Conservation (phyloP, 495 filamentous ascomycete species). For the Beverwykella pulmonaria region DNA sequence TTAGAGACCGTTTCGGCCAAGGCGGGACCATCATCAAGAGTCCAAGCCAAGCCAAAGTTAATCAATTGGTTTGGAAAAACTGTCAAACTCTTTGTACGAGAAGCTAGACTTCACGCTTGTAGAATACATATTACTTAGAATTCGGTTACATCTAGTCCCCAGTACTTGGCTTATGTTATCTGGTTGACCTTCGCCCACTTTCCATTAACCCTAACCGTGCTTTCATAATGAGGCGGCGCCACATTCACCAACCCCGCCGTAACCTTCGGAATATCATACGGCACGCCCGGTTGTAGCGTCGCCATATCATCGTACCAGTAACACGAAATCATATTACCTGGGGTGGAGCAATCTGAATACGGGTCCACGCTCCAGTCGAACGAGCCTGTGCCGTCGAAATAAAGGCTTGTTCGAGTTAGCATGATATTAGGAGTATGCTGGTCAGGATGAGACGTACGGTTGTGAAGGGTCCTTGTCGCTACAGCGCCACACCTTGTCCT, state of each 20-base stretch:
- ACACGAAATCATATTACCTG: background rate
- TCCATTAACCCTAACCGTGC: background rate
- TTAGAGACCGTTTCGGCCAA: no score
- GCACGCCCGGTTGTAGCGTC: background rate
- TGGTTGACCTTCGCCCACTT: background rate
- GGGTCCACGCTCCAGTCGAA: conserved; percentile 14
- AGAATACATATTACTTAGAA: no score
- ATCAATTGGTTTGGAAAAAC: no score
- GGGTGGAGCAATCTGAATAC: background rate
- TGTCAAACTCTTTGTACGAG: no score
- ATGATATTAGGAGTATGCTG: background rate
- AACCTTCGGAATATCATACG: conserved; percentile 15
- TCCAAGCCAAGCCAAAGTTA: no score
- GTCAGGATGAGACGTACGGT: background rate
- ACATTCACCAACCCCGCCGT: conserved; percentile 10
- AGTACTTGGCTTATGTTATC: no score
- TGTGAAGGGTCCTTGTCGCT: conserved; percentile 6
- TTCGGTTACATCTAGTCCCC: no score
- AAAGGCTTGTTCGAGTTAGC: conserved; percentile 2
- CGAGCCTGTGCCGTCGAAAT: conserved; percentile 14
- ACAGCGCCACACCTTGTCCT: conserved; percentile 14
- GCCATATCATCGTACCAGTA: conserved; percentile 2
- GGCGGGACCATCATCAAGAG: no score
- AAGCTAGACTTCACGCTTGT: no score
- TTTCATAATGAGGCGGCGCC: background rate